Conservation (phyloP, 179 eudicot species). For the Pouteria campechiana region DNA sequence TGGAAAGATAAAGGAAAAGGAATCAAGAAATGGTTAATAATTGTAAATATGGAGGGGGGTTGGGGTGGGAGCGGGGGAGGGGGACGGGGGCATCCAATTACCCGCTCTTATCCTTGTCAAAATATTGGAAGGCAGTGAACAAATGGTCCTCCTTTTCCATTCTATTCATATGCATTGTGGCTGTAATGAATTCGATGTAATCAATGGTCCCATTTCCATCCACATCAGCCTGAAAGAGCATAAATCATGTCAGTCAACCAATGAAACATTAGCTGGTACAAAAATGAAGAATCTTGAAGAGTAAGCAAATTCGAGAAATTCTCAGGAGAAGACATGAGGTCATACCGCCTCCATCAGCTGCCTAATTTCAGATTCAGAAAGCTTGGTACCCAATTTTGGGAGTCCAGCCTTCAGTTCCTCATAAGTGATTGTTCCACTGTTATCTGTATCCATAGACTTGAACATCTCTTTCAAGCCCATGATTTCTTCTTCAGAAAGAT, state of each 20-base stretch:
- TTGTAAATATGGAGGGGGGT: background rate
- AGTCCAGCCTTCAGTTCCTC: slow-evolving; percentile 92
- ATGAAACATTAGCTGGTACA: background rate
- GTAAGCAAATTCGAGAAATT: background rate
- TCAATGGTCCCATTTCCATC: slow-evolving; percentile 96
- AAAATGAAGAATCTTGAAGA: background rate
- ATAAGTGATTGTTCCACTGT: slow-evolving; percentile 78
- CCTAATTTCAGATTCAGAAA: slow-evolving; percentile 80
- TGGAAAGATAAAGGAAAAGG: slow-evolving; percentile 9
- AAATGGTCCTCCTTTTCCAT: slow-evolving; percentile 88
- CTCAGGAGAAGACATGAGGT: background rate
- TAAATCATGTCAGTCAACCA: background rate
- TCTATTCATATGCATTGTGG: slow-evolving; percentile 95
- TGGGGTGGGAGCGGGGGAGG: background rate
- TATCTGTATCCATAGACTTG: slow-evolving; percentile 87
- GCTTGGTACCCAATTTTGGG: slow-evolving; percentile 78
- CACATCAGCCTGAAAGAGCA: slow-evolving; percentile 72
- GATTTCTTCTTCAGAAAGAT: slow-evolving; percentile 95
- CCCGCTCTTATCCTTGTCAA: slow-evolving; percentile 97
- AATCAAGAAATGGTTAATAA: background rate
- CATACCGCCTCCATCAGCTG: slow-evolving; percentile 96
- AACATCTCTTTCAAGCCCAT: slow-evolving; percentile 96
- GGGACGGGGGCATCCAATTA: slow-evolving; percentile 25
- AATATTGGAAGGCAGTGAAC: slow-evolving; percentile 76
- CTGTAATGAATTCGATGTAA: slow-evolving; percentile 87